phyloP scores from a whole-genome alignment of 805 yeast species.

The Saccharomycopsis sp. region DNA sequence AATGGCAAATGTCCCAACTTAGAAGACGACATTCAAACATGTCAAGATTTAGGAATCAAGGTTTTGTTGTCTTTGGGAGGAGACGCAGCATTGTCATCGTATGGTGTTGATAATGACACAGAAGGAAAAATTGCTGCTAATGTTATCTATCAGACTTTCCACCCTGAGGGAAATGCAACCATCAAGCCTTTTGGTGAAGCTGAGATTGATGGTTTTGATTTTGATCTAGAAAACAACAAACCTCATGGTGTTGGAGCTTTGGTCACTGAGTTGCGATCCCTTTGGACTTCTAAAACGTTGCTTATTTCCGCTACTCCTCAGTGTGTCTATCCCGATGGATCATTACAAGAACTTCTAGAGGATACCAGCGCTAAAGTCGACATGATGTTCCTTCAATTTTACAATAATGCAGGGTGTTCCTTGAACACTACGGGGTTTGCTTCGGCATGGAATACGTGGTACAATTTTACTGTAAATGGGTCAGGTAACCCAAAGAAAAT shows the following conservation, averaged over 20 bases:
- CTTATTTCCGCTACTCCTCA: constrained; percentile 75
- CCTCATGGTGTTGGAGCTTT: constrained; percentile 60
- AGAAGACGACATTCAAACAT: constrained; percentile 61
- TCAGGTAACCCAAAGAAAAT: constrained; percentile 38
- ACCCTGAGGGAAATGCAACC: constrained; percentile 42
- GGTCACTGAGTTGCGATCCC: constrained; percentile 40
- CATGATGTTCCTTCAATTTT: constrained; percentile 66
- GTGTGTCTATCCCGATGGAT: constrained; percentile 64
- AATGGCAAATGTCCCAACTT: constrained; percentile 28
- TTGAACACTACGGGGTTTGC: constrained; percentile 38
- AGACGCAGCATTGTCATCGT: constrained; percentile 45
- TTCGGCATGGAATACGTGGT: constrained; percentile 42
- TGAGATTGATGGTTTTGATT: constrained; percentile 84
- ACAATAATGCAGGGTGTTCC: constrained; percentile 59
- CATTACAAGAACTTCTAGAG: constrained; percentile 40
- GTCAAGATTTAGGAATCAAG: constrained; percentile 73
- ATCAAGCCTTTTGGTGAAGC: constrained; percentile 39
- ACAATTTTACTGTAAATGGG: constrained; percentile 32
- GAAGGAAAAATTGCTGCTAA: constrained; percentile 63
- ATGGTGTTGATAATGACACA: constrained; percentile 77
- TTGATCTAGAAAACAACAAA: constrained; percentile 70
- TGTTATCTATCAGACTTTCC: constrained; percentile 56
- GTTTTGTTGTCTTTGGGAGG: constrained; percentile 61
- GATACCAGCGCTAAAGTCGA: constrained; percentile 53
- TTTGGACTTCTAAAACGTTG: constrained; percentile 41